Base-by-base conservation (phyloP, 2,329 filamentous ascomycete species). In the Alternaria infectoria region DNA sequence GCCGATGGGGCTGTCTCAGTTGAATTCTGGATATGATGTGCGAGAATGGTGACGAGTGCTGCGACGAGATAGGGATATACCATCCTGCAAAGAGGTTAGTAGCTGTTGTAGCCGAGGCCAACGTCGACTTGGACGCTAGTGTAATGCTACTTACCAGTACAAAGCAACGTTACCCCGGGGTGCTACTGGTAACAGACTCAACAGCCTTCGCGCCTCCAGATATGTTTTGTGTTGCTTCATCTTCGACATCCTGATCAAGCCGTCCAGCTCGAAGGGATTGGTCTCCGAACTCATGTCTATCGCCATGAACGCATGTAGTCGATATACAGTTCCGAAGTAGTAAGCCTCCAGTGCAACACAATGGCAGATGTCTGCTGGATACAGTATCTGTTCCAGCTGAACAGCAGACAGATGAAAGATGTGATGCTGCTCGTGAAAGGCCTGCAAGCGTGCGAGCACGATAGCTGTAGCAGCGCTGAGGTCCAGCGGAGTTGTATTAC, bases 261-360 rank as follows among this genome's bases (percentile, higher is more conserved):
- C 65, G 5, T 69, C 68, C 5, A 60, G 28, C 12, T 69, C 64
- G 36, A 75, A 73, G 0, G 73, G 68, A 52, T 72, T 72, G 10
- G 66, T 52, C 5, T 62, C 55, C 1, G 67, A 50, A 19, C 69
- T 65, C 61, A 66, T 61, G 10, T 65, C 67, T 12, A 72, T 44
- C 3, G 51, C 61, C 19, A 65, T 26, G 54, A 72, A 67, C 8
- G 69, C 62, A 19, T 74, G 60, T 10, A 72, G 13, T 21, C 71
- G 65, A 43, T 69, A 73, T 6, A 72, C 66, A 13, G 70, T 73
- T 5, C 70, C 66, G 44, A 76, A 76, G 47, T 74, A 76, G 6
- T 67, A 63, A 13, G 69, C 69, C 50, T 76, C 72, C 3, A 74
- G 56, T 4, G 23, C 40, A 21, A 74, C 54, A 2, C 63, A 58